Conservation (phyloP, 176 grass and related monocot species). For the Phyllostachys edulis region DNA sequence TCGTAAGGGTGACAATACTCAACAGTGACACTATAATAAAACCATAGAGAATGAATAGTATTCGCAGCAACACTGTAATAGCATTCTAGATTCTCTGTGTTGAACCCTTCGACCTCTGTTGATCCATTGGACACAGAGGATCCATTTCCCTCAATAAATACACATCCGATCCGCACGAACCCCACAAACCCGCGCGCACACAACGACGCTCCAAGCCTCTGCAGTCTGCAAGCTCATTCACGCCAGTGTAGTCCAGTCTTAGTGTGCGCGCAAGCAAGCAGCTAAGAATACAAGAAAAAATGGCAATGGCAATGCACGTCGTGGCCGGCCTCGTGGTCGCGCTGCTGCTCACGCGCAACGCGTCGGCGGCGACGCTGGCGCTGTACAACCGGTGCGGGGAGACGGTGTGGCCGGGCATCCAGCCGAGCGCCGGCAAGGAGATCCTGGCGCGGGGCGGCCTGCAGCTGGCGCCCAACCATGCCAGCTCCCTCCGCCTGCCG, state of each 20-base stretch:
- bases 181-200: not conserved
- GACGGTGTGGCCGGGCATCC: constrained; percentile 96
- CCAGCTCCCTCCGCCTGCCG: constrained; percentile 64
- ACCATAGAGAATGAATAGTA: no score
- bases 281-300: not conserved
- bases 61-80: no score
- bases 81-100: no score
- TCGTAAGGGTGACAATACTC: no score
- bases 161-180: not conserved
- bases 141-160: constrained; percentile 30
- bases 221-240: not conserved
- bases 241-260: not conserved
- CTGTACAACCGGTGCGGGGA: constrained; percentile 79
- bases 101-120: no score
- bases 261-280: not conserved
- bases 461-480: constrained; percentile 44
- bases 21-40: no score
- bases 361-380: constrained; percentile 63
- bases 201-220: not conserved
- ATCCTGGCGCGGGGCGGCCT: constrained; percentile 65
- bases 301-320: not conserved
- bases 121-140: no score
- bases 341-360: constrained; percentile 17
- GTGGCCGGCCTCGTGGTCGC: not conserved
- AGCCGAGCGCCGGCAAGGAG: constrained; percentile 67